Evolutionary conservation across 2,329 filamentous ascomycete species (phyloP).

Genomic region (Xylariales sp.): DNA sequence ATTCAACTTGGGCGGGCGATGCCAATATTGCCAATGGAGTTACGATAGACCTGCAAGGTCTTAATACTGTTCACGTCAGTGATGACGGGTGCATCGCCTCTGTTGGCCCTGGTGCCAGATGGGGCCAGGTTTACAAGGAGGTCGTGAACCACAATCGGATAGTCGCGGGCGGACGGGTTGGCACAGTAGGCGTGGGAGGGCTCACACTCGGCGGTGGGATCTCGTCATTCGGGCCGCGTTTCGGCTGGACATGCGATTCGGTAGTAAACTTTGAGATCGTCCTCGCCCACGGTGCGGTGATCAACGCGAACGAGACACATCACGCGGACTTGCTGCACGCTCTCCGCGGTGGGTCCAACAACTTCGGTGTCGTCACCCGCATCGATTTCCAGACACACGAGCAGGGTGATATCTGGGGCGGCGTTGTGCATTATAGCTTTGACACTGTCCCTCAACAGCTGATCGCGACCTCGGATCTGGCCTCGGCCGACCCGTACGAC

Average conservation of each 20-base stretch:
- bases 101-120: slow-evolving; percentile 19
- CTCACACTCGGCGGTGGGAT: slow-evolving; percentile 25
- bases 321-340: slow-evolving; percentile 15
- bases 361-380: slow-evolving; percentile 14
- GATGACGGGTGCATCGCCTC: slow-evolving; percentile 12
- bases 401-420: slow-evolving; percentile 11
- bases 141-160: slow-evolving; percentile 11
- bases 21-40: slow-evolving; percentile 37
- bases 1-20: slow-evolving; percentile 32
- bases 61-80: slow-evolving; percentile 15
- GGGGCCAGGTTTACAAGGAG: slow-evolving; percentile 17
- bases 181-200: slow-evolving; percentile 15
- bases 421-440: slow-evolving; percentile 2
- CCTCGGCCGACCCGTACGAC: slow-evolving; percentile 11
- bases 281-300: slow-evolving; percentile 13
- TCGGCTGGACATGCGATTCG: slow-evolving; percentile 28
- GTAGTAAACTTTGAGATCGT: slow-evolving; percentile 29
- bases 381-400: slow-evolving; percentile 11
- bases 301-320: slow-evolving; percentile 9
- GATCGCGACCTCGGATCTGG: slow-evolving; percentile 7
- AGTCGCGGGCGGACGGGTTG: slow-evolving; percentile 16
- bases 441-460: slow-evolving; percentile 4
- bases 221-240: slow-evolving; percentile 4
- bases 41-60: slow-evolving; percentile 32
- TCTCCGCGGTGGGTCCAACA: slow-evolving; percentile 15